A percentile compares a stretch with the other conserved stretches of the same genome.
Conservation (phyloP, 352 stramenopile species). For the Phytopythium cucurbitacearum region DNA sequence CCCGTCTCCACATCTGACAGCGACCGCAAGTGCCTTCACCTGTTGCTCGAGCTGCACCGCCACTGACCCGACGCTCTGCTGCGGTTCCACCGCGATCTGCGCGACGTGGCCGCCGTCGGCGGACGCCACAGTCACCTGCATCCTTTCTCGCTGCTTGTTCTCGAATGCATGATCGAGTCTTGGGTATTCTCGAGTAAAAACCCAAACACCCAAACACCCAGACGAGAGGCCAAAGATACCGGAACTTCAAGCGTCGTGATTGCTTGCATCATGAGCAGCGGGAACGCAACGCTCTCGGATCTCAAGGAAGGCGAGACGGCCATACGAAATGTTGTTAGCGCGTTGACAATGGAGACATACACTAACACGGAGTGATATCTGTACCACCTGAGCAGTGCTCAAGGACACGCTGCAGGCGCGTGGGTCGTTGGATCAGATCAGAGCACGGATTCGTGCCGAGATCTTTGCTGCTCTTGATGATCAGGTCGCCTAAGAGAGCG, state of each 20-base stretch:
- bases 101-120: constrained; percentile 49
- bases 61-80: constrained; percentile 43
- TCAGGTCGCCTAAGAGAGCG: constrained; percentile 25
- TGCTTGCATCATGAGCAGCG: neutral
- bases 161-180: neutral
- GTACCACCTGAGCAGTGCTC: constrained; percentile 33
- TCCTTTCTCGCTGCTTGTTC: constrained; percentile 15
- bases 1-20: neutral
- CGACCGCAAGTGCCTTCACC: constrained; percentile 14
- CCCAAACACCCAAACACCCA: neutral
- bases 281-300: constrained; percentile 42
- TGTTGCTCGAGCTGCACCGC: constrained; percentile 44
- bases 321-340: neutral
- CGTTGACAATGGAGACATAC: neutral
- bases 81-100: constrained; percentile 45
- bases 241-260: too few relatives aligned
- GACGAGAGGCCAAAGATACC: neutral
- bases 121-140: constrained; percentile 69
- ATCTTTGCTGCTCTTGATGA: constrained; percentile 84
- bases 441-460: constrained; percentile 78
- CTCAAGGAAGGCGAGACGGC: constrained; percentile 38
- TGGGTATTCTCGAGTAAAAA: neutral
- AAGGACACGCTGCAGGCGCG: constrained; percentile 81
- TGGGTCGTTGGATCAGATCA: constrained; percentile 76
- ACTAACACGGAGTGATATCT: too few relatives aligned